Conservation (phyloP, 257 asterid species). For the Leonotis leonurus region DNA sequence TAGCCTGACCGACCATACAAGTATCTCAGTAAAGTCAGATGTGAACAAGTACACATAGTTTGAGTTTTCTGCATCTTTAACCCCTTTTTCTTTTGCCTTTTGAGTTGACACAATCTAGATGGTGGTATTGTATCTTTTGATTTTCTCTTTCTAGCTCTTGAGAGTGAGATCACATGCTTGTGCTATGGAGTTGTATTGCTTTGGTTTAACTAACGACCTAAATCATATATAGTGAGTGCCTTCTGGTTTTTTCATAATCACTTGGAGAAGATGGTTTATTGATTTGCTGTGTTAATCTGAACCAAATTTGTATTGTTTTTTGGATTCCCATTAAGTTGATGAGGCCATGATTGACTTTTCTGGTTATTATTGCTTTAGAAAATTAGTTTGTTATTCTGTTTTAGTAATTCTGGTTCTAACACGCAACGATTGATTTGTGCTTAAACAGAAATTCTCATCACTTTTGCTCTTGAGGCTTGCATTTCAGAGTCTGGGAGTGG, state of each 20-base stretch:
- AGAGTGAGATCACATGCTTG: neutral
- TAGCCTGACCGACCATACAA: too few relatives aligned
- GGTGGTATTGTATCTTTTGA: neutral
- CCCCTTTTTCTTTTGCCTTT: neutral
- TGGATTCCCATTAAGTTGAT: constrained; percentile 11
- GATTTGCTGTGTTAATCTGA: too few relatives aligned
- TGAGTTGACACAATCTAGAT: constrained; percentile 13
- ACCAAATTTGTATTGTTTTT: neutral
- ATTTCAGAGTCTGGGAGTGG: constrained; percentile 96
- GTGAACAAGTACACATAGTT: too few relatives aligned
- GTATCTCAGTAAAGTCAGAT: too few relatives aligned
- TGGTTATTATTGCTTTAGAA: neutral
- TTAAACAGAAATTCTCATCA: constrained; percentile 69
- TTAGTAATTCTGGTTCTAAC: neutral
- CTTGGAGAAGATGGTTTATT: neutral
- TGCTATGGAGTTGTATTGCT: too few relatives aligned
- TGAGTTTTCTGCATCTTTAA: too few relatives aligned
- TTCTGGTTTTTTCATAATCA: neutral
- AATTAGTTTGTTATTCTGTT: neutral
- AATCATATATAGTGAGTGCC: too few relatives aligned
- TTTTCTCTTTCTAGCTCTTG: neutral
- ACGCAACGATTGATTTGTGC: constrained; percentile 8
- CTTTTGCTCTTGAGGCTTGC: constrained; percentile 86
- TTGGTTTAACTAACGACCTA: too few relatives aligned
- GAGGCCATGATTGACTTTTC: neutral